These are phyloP conservation scores for Adansonia gregorii DNA, from an alignment of 441 rosid genomes.

Conservation along the genomic window DNA sequence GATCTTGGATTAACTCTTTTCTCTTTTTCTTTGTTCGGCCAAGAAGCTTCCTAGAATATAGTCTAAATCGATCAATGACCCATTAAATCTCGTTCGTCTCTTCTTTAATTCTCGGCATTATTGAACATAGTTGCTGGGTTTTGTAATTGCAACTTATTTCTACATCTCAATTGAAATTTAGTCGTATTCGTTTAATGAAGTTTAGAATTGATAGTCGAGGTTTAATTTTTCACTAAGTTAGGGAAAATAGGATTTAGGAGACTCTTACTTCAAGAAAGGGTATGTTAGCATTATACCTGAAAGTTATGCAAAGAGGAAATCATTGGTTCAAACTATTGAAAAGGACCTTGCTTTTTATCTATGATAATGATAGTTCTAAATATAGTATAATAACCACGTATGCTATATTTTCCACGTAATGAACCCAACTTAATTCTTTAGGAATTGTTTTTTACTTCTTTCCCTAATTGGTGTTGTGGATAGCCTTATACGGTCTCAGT, in stretches of 20 bases:
- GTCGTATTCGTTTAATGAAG: background rate
- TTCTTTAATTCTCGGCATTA: background rate
- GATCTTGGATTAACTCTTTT: background rate
- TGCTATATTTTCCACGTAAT: background rate
- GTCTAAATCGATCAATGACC: constrained; percentile 3
- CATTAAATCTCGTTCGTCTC: background rate
- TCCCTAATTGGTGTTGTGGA: background rate
- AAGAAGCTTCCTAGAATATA: background rate
- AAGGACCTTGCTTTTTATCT: constrained; percentile 11
- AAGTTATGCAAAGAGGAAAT: background rate
- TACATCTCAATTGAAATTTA: background rate
- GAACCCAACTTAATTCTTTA: background rate
- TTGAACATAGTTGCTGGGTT: background rate
- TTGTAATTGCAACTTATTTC: background rate
- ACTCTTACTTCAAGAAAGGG: background rate
- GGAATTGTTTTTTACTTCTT: background rate
- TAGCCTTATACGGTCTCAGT: background rate
- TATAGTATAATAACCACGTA: background rate
- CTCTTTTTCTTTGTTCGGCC: background rate
- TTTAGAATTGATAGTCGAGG: background rate
- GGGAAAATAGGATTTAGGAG: background rate
- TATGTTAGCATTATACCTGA: background rate
- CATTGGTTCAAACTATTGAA: background rate
- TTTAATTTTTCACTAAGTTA: background rate
- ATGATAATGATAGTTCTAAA: background rate